Base-by-base conservation (phyloP, 202 grass and related monocot genomes). In the Eragrostis tef region DNA sequence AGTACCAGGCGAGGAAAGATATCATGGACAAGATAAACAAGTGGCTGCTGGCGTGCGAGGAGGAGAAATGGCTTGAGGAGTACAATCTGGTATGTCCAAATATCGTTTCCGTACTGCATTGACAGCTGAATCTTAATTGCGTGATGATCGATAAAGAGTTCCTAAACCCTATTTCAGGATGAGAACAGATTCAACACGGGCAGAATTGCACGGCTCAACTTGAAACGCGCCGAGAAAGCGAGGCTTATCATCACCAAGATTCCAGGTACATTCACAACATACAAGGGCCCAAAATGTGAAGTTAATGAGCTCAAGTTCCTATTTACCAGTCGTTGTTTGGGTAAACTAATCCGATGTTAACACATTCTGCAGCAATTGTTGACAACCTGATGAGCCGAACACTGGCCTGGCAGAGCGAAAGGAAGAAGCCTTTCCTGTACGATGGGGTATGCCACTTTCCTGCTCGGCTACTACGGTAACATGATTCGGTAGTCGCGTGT, bases 201-300 rank as follows among this genome's bases (percentile, higher is more conserved):
- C 80, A 91, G 89, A 80, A 79, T 86, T 13, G 84, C 84, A 0
- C 92, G 89, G 2, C 84, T 87, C 17, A 94, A 89, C 70, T 25
- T 89, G 56, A 91, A 94, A 85, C 92, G 87, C 1, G 92, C 92
- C 1, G 92, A 91, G 74, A 94, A 94, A 44, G 89, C 92, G 31
- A 84, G 92, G 74, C 41, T 89, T 15, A 73, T 84, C 60, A 75
- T 91, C 74, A 80, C 70, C 56, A 94, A 85, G 75, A 87, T 94
- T 43, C 87, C 92, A 57, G 81, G 92, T 91, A 82, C n/a, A n/a
- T n/a, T n/a, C n/a, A n/a, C n/a, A n/a, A n/a, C n/a, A n/a, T n/a
- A n/a, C n/a, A n/a, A n/a, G n/a, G n/a, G n/a, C n/a, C n/a, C n/a
- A n/a, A n/a, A n/a, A n/a, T 60, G 52, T 59, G 53, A 24, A 68